Evolutionary conservation across 2,329 filamentous ascomycete species (phyloP), one percentile per base, ranked within the genome.

Genomic region (Atkinsonella texensis): DNA sequence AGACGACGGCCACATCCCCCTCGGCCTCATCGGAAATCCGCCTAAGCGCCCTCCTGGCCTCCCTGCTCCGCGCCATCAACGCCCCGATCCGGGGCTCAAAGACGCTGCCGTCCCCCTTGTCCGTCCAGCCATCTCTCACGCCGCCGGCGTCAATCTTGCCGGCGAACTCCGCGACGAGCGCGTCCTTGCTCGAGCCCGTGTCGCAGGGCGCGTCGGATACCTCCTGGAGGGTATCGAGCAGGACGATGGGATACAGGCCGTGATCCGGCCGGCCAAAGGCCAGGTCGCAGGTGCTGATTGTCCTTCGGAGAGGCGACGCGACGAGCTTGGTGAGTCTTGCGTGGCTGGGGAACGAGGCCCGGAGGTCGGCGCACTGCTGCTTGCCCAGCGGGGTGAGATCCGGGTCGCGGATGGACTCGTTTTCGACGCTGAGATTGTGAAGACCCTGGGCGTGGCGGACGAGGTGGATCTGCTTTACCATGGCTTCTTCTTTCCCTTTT

Each of bases 251-350:
- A 33, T 66, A 65, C 6, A 69, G 67, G 7, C 58, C 53, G 20
- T n/a, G n/a, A n/a, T 72, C 60, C 20, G 35, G 9, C 49, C 80
- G 73, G 17, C 74, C 76, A 65, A 95, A 94, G 45, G 80, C 77
- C 50, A 81, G 70, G 32, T 89, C 74, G 35, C 85, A 83, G 2
- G 89, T 95, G 68, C 87, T 81, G 45, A 95, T 74, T 2, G 89
- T 94, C 55, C 89, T 81, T 48, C 84, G 83, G 58, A 95, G 76
- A 6, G 89, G 89, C 1, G 87, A 93, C 40, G 88, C 82, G 20
- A 89, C 76, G 12, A 95, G 75, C 58, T 85, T 75, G 4, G 84
- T 83, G 61, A 93, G 71, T 40, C 74, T 68, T 55, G 73, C 70
- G 63, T 86, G 83, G 66, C 78, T 68, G 10, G 85, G 79, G 64